Evolutionary conservation across 306 rosid genomes (phyloP), one percentile per base, ranked within the genome.

Genomic region (Luffa aegyptiaca): DNA sequence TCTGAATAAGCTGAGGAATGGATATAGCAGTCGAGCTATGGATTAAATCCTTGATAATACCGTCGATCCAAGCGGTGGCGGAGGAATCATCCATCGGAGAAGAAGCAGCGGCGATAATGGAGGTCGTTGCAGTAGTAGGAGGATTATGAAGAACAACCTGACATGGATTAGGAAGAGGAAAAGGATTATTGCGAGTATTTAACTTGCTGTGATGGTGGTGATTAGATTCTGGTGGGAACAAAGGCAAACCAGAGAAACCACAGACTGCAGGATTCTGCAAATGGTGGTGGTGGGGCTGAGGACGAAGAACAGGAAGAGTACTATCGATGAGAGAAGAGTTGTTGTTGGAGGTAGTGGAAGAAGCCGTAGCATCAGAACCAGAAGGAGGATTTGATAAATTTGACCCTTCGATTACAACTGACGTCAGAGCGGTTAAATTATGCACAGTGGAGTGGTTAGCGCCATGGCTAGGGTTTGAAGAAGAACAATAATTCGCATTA

Each of bases 161-260:
- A 13, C 13, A 71, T 57, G 58, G 66, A 57, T 72, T 52, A 46
- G 45, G 49, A n/a, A 57, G n/a, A 6, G 80, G 52, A 3, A 41
- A 31, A 46, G 55, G 55, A 21, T 36, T 77, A 75, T 17, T 53
- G 49, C 33, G 36, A 77, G 55, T 41, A 77, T 77, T 44, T 14
- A 42, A 57, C 71, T 77, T 78, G 17, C 17, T 52, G 8, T 62
- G 69, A 16, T 10, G 52, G 16, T 31, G 68, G 42, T 79, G 80
- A 82, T 79, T 82, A 12, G 80, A 85, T 70, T 90, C 93, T 1
- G 96, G 90, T 11, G 96, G 97, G 80, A 94, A 94, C 74, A 94
- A 79, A 26, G 98, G 98, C 44, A 94, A 83, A 21, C 98, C 98
- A 0, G 98, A 94, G 80, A 94, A 94, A 17, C 98, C 97, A 79